phyloP scores from a whole-genome alignment of 2,329 filamentous ascomycete species.

The Cytospora mali region DNA sequence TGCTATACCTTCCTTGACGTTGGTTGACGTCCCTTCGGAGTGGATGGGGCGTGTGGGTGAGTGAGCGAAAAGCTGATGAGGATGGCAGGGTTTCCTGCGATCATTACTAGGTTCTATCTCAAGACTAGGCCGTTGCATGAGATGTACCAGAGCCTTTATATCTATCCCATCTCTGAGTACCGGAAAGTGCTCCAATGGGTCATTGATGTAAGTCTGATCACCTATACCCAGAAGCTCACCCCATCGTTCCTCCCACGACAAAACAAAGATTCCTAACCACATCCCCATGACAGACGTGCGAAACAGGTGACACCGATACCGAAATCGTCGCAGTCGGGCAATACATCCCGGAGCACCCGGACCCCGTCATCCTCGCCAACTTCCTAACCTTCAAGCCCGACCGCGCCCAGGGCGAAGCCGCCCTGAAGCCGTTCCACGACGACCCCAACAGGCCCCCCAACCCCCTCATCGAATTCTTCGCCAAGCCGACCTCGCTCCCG shows the following conservation, averaged over 20 bases:
- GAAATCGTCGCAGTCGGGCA: conserved; percentile 46
- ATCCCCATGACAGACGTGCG: conserved; percentile 30
- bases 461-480: conserved; percentile 42
- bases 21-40: too few species aligned
- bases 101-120: conserved; percentile 55
- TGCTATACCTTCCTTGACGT: not conserved
- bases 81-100: conserved; percentile 51
- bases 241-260: not conserved
- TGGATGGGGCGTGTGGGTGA: not conserved
- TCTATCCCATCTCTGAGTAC: conserved; percentile 50
- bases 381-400: conserved; percentile 46
- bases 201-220: conserved; percentile 39
- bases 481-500: conserved; percentile 43
- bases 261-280: not conserved
- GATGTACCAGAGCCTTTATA: conserved; percentile 44
- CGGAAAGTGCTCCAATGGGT: conserved; percentile 51
- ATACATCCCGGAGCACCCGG: conserved; percentile 34
- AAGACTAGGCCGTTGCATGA: conserved; percentile 38
- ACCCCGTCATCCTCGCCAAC: conserved; percentile 41
- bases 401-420: conserved; percentile 38
- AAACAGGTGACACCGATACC: conserved; percentile 40
- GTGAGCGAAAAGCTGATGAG: not conserved
- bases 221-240: not conserved
- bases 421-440: conserved; percentile 42
- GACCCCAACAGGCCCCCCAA: conserved; percentile 40